Conservation (phyloP, 805 yeast genomes). For the Candida nemodendra region DNA sequence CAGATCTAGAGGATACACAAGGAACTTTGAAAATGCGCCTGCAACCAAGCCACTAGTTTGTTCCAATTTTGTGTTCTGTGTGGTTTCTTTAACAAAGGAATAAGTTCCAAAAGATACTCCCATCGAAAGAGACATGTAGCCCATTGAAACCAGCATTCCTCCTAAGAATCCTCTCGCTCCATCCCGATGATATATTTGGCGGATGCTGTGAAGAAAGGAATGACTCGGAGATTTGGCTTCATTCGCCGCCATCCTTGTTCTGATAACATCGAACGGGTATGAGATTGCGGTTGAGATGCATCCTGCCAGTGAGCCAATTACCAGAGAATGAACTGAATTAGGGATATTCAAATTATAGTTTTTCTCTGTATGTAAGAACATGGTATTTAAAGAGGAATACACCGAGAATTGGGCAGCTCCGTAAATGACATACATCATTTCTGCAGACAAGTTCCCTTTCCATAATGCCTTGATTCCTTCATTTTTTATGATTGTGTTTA, state of each 20-base stretch:
- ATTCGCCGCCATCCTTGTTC: constrained; percentile 83
- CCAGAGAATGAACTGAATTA: constrained; percentile 41
- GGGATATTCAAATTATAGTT: constrained; percentile 27
- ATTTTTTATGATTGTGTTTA: constrained; percentile 43
- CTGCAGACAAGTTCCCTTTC: constrained; percentile 96
- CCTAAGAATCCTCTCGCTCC: constrained; percentile 49
- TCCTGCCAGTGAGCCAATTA: constrained; percentile 81
- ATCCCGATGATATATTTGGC: constrained; percentile 29
- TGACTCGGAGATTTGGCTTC: constrained; percentile 33
- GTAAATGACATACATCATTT: constrained; percentile 75
- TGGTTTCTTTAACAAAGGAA: constrained; percentile 45
- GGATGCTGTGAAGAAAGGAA: constrained; percentile 36
- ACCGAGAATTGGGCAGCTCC: constrained; percentile 84
- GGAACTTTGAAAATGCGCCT: constrained; percentile 69
- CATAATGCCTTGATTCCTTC: constrained; percentile 75
- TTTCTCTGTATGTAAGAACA: constrained; percentile 35
- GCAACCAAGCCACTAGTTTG: constrained; percentile 71
- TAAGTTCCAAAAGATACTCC: constrained; percentile 76
- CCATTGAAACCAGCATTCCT: constrained; percentile 51
- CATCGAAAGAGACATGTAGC: constrained; percentile 66
- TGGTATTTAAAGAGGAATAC: constrained; percentile 53
- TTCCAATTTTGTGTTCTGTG: constrained; percentile 40
- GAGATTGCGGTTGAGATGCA: constrained; percentile 66
- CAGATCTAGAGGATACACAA: constrained; percentile 85
- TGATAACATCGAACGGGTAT: constrained; percentile 86